Percentiles rank a stretch among this genome's conserved stretches.
These are phyloP conservation scores for Bathelium albidoporum DNA, from an alignment of 495 filamentous ascomycete species.

Conservation along the genomic window DNA sequence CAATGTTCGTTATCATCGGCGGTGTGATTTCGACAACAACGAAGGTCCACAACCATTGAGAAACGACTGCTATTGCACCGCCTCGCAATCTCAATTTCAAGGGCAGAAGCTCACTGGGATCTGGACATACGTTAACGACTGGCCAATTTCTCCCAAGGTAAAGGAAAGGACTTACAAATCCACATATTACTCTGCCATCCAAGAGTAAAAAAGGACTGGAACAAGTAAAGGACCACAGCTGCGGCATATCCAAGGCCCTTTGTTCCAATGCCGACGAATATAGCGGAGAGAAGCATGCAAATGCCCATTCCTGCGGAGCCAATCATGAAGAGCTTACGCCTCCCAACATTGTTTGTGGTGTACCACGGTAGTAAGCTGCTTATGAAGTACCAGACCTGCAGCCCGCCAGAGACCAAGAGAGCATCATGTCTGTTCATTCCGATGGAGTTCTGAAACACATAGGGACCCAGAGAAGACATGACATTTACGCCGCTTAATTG, in stretches of 20 bases:
- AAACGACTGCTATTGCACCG: slow-evolving; percentile 13
- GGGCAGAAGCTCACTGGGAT: slow-evolving; percentile 15
- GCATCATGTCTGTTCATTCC: slow-evolving; percentile 16
- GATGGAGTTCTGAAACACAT: slow-evolving; percentile 15
- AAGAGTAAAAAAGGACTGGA: slow-evolving; percentile 20
- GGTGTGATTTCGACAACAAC: slow-evolving; percentile 18
- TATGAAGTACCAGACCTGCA: slow-evolving; percentile 17
- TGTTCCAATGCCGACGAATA: slow-evolving; percentile 17
- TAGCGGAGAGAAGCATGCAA: slow-evolving; percentile 14
- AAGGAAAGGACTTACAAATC: neutral
- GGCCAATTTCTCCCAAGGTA: neutral
- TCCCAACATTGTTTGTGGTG: slow-evolving; percentile 13
- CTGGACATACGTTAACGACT: neutral
- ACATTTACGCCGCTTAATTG: slow-evolving; percentile 16
- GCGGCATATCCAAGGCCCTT: slow-evolving; percentile 15
- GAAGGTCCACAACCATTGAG: slow-evolving; percentile 18
- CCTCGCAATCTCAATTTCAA: slow-evolving; percentile 12
- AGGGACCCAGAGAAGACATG: slow-evolving; percentile 14
- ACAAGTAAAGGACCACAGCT: slow-evolving; percentile 15
- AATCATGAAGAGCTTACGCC: slow-evolving; percentile 17
- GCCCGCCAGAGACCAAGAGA: slow-evolving; percentile 15
- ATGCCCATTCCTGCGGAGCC: slow-evolving; percentile 16
- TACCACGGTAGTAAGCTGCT: slow-evolving; percentile 13
- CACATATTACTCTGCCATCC: slow-evolving; percentile 17
- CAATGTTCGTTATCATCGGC: slow-evolving; percentile 16